Conservation (phyloP, 148 eudicot genomes). For the Nyssa sinensis region DNA sequence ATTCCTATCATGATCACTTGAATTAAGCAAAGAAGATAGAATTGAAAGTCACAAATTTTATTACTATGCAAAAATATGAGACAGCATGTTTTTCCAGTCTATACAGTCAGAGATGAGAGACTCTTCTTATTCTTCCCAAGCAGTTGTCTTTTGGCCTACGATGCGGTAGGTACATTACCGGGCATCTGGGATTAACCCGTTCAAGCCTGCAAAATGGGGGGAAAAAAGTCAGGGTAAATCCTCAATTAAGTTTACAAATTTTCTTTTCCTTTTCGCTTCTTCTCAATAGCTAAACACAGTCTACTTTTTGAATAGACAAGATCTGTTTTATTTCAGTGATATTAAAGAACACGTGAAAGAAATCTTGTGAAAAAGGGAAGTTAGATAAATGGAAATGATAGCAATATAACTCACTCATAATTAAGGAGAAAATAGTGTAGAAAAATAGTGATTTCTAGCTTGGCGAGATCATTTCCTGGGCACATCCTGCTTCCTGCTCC, state of each 20-base stretch:
- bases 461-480: slow-evolving; percentile 95
- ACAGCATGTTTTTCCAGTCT: not conserved
- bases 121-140: slow-evolving; percentile 54
- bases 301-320: no score
- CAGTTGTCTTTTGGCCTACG: slow-evolving; percentile 86
- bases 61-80: not conserved
- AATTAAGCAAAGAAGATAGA: no score
- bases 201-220: slow-evolving; percentile 69
- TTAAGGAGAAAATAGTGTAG: slow-evolving; percentile 84
- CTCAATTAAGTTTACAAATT: no score
- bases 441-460: slow-evolving; percentile 81
- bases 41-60: no score
- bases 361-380: no score
- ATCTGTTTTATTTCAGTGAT: no score
- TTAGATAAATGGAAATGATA: no score
- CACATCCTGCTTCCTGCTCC: slow-evolving; percentile 81
- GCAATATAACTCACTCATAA: slow-evolving; percentile 47
- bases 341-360: no score
- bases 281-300: no score
- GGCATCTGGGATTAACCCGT: slow-evolving; percentile 50
- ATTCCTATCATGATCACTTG: not conserved
- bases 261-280: no score
- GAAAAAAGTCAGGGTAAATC: not conserved
- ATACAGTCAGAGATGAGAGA: slow-evolving; percentile 11
- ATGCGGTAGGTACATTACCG: slow-evolving; percentile 63